phyloP scores from a whole-genome alignment of 306 rosid species.

The Pueraria montana region DNA sequence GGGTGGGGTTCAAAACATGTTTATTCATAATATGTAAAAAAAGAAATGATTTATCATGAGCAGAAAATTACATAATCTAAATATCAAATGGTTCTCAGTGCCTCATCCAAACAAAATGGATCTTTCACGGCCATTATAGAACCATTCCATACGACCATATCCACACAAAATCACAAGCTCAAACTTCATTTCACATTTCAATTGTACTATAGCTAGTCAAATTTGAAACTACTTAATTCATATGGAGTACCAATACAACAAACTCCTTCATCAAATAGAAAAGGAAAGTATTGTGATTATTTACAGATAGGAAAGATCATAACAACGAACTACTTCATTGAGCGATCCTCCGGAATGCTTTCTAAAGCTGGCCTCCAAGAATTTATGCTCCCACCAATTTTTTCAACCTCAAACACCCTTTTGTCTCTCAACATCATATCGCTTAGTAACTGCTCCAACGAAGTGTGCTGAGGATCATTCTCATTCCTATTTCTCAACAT shows the following conservation, averaged over 20 bases:
- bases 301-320: slow-evolving; percentile 14
- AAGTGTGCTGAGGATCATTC: slow-evolving; percentile 42
- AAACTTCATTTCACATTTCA: slow-evolving; percentile 24
- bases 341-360: slow-evolving; percentile 70
- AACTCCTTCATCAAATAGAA: slow-evolving; percentile 40
- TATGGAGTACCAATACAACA: slow-evolving; percentile 38
- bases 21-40: too few relatives aligned
- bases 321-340: slow-evolving; percentile 16
- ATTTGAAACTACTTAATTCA: slow-evolving; percentile 38
- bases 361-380: slow-evolving; percentile 77
- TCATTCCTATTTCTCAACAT: slow-evolving; percentile 52
- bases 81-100: too few relatives aligned
- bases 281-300: not conserved
- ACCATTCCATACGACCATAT: not conserved
- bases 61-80: too few relatives aligned
- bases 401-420: slow-evolving; percentile 44
- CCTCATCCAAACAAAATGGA: not conserved
- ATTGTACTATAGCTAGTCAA: not conserved
- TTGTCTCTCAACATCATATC: slow-evolving; percentile 62
- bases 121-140: slow-evolving; percentile 6
- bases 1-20: too few relatives aligned
- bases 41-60: too few relatives aligned
- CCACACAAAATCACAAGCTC: not conserved
- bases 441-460: slow-evolving; percentile 61
- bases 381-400: slow-evolving; percentile 25